A percentile compares a stretch with the other conserved stretches of the same genome.
These are phyloP conservation scores for Leucogyrophana mollusca DNA, from an alignment of 768 basidiomycete genomes.

Conservation along the genomic window DNA sequence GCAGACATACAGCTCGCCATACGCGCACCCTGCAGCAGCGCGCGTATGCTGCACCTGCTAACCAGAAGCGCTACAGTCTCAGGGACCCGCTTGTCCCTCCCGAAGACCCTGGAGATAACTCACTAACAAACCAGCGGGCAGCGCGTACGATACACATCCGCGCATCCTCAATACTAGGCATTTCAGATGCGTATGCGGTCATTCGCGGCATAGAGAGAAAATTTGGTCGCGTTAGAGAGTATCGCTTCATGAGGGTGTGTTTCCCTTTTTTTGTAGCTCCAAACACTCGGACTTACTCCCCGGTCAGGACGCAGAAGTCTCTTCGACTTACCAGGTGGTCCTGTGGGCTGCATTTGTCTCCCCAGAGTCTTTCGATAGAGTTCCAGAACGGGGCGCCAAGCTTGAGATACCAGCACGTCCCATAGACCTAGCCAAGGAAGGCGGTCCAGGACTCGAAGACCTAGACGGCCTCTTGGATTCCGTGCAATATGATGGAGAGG, in stretches of 20 bases:
- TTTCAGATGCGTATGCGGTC: slow-evolving; percentile 50
- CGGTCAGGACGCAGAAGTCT: slow-evolving; percentile 47
- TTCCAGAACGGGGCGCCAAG: slow-evolving; percentile 30
- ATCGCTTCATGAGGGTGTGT: slow-evolving; percentile 5
- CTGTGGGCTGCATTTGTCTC: slow-evolving; percentile 47
- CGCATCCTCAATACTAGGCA: slow-evolving; percentile 39
- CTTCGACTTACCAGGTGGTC: slow-evolving; percentile 39
- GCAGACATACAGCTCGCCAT: slow-evolving; percentile 9
- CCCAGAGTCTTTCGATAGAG: slow-evolving; percentile 35
- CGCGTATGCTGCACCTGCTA: neutral
- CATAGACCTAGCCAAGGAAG: slow-evolving; percentile 16
- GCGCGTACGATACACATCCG: slow-evolving; percentile 37
- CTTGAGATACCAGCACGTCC: slow-evolving; percentile 29
- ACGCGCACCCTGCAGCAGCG: slow-evolving; percentile 1
- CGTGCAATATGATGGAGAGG: slow-evolving; percentile 5
- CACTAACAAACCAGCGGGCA: too few relatives aligned
- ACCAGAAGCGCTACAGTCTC: neutral
- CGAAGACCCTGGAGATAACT: slow-evolving; percentile 21
- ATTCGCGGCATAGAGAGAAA: slow-evolving; percentile 55
- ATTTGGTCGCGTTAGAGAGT: slow-evolving; percentile 47
- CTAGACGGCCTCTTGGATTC: slow-evolving; percentile 25
- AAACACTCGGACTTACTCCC: slow-evolving; percentile 7
- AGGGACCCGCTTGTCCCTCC: slow-evolving; percentile 14
- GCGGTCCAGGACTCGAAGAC: slow-evolving; percentile 34
- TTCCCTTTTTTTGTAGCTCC: neutral